Evolutionary conservation across 108 stramenopile species (phyloP), one percentile per base, ranked within the genome.

Genomic region (Skeletonema tropicum): DNA sequence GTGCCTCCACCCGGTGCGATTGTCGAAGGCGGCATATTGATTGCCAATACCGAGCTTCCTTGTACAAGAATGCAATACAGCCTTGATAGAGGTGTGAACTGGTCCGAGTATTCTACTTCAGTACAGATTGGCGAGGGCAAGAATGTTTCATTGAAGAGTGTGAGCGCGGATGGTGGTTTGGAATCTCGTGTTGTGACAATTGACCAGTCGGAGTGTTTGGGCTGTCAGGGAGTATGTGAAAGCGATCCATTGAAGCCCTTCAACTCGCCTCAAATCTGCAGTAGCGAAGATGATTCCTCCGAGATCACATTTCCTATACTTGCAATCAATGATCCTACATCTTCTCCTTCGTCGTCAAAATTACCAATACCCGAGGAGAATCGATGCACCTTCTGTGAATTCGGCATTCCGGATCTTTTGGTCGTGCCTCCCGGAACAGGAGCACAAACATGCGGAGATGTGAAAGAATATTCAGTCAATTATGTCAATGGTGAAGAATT

Each of bases 1-100:
- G 52, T 68, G 5, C 68, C 68, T 12, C 68, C 68, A 13, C 68
- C 68, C 19, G 68, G 68, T 68, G 68, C 39, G 35, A 29, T 17
- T 0, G 25, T 68, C 52, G 68, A 68, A 11, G 48, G 23, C 2
- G 68, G 68, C 29, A 33, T 68, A 29, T 32, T 68, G 26, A 25
- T 32, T 12, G 68, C 68, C 6, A 68, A 68, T n/a, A 55, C 68
- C 5, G 68, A 68, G 41, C 13, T 68, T 13, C 68, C 68, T 32
- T 68, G 68, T 26, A 68, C 68, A 31, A 33, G 29, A 48, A 68
- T 68, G 55, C 49, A 55, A 32, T 68, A 68, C 9, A 68, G 68
- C 68, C 49, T 25, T 31, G 68, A 68, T 68, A n/a, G 52, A 57
- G 68, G 68, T 11, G 52, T 23, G 13, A 68, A 48, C 7, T 68